These are phyloP conservation scores for Arachis monticola DNA, from an alignment of 331 rosid genomes.

Conservation along the genomic window DNA sequence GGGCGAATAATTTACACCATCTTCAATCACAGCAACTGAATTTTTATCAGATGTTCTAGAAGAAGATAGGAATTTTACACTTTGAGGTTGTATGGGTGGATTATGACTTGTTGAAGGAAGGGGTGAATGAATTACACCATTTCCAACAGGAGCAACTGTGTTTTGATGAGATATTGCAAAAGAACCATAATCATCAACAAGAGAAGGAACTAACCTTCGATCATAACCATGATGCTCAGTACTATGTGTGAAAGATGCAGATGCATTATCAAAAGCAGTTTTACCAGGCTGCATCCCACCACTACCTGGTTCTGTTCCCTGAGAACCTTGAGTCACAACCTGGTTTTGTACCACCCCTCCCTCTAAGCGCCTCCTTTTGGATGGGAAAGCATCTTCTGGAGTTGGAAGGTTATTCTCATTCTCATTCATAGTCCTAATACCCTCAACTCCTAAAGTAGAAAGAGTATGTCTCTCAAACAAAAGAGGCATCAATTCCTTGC, in stretches of 20 bases:
- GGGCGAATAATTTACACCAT: too few species aligned
- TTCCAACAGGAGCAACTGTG: too few species aligned
- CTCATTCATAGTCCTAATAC: conserved; percentile 15
- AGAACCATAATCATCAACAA: not conserved
- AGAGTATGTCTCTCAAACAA: conserved; percentile 37
- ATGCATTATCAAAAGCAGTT: not conserved
- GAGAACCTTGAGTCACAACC: conserved; percentile 19
- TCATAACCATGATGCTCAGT: not conserved
- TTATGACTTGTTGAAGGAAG: not conserved
- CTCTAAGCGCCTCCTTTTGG: conserved; percentile 32
- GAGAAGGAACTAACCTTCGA: conserved; percentile 34
- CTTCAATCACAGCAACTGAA: too few species aligned
- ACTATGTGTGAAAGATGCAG: conserved; percentile 28
- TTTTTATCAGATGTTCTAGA: too few species aligned
- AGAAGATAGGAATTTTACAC: too few species aligned
- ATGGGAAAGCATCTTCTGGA: conserved; percentile 22
- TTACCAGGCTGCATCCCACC: conserved; percentile 20
- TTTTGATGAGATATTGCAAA: too few species aligned
- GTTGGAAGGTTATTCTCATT: conserved; percentile 18
- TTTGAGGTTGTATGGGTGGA: conserved; percentile 2
- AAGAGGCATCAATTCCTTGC: conserved; percentile 35
- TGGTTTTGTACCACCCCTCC: conserved; percentile 9
- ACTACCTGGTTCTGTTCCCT: conserved; percentile 22
- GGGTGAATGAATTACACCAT: too few species aligned
- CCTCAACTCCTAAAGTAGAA: conserved; percentile 17